Percentiles rank a stretch among this genome's conserved stretches.
These are phyloP conservation scores for Colletotrichum orbiculare DNA, from an alignment of 2,329 filamentous ascomycete genomes.

Conservation along the genomic window DNA sequence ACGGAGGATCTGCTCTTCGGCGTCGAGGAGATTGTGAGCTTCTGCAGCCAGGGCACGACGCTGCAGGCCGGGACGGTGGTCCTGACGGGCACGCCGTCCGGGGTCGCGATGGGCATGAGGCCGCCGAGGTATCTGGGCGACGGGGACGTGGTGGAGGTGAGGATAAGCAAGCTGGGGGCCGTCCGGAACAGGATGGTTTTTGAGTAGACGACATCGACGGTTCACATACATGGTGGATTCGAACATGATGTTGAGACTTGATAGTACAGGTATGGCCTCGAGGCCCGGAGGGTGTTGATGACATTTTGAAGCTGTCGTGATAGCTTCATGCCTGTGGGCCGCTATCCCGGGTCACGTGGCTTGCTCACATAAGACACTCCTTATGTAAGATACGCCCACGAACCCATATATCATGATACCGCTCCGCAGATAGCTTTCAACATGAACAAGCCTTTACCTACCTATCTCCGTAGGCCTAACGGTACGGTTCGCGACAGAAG, in stretches of 20 bases:
- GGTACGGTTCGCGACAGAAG: no score
- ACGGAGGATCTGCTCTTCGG: slow-evolving; percentile 62
- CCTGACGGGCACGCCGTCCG: slow-evolving; percentile 59
- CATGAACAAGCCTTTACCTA: no score
- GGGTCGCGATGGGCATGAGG: slow-evolving; percentile 59
- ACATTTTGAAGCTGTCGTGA: no score
- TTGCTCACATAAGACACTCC: no score
- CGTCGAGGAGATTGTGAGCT: slow-evolving; percentile 57
- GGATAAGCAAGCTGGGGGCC: slow-evolving; percentile 48
- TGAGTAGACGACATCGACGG: slow-evolving; percentile 37
- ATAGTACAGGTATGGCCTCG: background rate
- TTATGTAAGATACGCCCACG: no score
- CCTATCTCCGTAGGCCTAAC: no score
- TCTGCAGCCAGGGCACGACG: slow-evolving; percentile 61
- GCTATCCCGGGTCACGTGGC: no score
- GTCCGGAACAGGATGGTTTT: slow-evolving; percentile 54
- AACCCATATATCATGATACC: no score
- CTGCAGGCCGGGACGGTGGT: slow-evolving; percentile 62
- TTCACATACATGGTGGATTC: no score
- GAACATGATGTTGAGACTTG: background rate
- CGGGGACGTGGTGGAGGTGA: slow-evolving; percentile 56
- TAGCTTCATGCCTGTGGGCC: no score
- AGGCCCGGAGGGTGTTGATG: background rate
- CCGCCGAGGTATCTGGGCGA: slow-evolving; percentile 55
- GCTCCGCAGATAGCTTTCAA: no score